phyloP scores from a whole-genome alignment of 2,329 filamentous ascomycete genomes.

The Calonectria hawksworthii region DNA sequence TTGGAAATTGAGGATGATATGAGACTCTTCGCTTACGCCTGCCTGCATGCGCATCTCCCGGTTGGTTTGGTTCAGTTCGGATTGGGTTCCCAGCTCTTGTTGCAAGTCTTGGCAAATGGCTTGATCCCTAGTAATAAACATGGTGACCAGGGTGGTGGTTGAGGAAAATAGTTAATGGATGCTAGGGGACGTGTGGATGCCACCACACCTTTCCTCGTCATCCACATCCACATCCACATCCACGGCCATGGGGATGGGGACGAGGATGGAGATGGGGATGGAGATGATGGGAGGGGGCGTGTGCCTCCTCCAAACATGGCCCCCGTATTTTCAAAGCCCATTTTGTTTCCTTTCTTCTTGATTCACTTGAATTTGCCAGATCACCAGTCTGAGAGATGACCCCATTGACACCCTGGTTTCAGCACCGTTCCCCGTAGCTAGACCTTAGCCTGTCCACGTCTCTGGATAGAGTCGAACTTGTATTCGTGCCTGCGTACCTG shows the following conservation, averaged over 20 bases:
- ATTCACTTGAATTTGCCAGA: constrained; percentile 4
- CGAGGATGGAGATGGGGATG: background rate
- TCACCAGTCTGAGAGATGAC: background rate
- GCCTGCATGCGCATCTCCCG: constrained; percentile 12
- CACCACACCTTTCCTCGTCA: constrained; percentile 1
- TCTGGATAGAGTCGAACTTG: constrained; percentile 3
- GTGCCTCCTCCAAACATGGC: background rate
- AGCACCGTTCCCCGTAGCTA: constrained; percentile 2
- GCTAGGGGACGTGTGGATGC: constrained; percentile 1
- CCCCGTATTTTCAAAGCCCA: background rate
- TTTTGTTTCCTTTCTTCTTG: background rate
- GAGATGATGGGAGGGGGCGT: constrained; percentile 3
- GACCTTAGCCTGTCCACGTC: background rate
- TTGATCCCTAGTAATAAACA: constrained; percentile 11
- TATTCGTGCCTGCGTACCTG: background rate
- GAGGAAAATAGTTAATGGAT: background rate
- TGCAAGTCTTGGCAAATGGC: constrained; percentile 8
- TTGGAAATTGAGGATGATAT: constrained; percentile 1
- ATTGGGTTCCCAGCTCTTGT: constrained; percentile 4
- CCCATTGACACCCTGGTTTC: constrained; percentile 1
- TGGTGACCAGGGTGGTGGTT: constrained; percentile 4
- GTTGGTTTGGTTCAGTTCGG: constrained; percentile 13
- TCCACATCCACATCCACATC: background rate
- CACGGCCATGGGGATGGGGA: background rate
- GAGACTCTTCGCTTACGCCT: constrained; percentile 14